Conservation (phyloP, 371 early-diverging fungal genomes). For the Saksenaea vasiformis region DNA sequence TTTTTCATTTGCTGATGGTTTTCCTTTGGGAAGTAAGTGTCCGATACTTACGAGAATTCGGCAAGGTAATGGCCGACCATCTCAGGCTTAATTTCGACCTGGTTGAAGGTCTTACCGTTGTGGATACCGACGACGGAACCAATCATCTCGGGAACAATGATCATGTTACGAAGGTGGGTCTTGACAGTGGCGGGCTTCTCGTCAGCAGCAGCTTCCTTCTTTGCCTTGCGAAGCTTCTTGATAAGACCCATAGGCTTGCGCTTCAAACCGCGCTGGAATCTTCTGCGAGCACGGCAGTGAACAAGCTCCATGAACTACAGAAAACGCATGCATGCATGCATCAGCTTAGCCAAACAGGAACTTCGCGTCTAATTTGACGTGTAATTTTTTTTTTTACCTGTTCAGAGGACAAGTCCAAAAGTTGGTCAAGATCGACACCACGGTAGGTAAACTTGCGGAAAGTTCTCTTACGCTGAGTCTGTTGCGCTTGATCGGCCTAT, state of each 20-base stretch:
- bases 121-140: constrained; percentile 95
- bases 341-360: background rate
- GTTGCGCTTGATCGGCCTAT: constrained; percentile 56
- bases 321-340: background rate
- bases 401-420: constrained; percentile 94
- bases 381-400: constrained; percentile 47
- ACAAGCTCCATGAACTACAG: constrained; percentile 88
- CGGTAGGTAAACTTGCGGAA: constrained; percentile 99
- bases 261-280: constrained; percentile 97
- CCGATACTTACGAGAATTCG: constrained; percentile 66
- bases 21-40: background rate
- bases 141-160: constrained; percentile 98
- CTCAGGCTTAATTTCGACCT: constrained; percentile 98
- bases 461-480: constrained; percentile 84
- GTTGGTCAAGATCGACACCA: constrained; percentile 91
- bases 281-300: constrained; percentile 94
- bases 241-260: constrained; percentile 95
- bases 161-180: constrained; percentile 98
- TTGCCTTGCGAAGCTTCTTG: constrained; percentile 95
- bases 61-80: constrained; percentile 98
- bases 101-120: constrained; percentile 98
- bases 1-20: background rate
- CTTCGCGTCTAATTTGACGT: background rate
- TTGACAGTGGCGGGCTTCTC: constrained; percentile 96
- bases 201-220: constrained; percentile 82